These are phyloP conservation scores for Starmerella powellii DNA, from an alignment of 805 yeast genomes.

Conservation along the genomic window DNA sequence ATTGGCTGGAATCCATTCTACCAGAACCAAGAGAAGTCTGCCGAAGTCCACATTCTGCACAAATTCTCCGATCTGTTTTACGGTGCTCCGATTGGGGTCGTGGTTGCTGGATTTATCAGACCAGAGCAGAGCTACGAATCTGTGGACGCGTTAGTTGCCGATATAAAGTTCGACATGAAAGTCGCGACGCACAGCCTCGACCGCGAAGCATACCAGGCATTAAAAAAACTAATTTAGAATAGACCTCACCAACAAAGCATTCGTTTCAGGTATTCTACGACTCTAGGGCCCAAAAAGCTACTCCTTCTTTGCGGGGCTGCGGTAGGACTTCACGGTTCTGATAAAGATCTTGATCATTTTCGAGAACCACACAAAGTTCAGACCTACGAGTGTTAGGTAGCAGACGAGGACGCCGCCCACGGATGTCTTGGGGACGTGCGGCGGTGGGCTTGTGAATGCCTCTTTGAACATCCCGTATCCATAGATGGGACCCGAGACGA, in stretches of 20 bases:
- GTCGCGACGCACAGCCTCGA: conserved; percentile 46
- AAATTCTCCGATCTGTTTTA: conserved; percentile 58
- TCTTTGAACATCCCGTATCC: conserved; percentile 36
- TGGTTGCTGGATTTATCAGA: conserved; percentile 75
- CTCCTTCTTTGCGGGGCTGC: neutral
- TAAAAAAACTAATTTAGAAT: conserved; percentile 26
- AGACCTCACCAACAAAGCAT: too few species aligned
- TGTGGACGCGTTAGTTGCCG: conserved; percentile 69
- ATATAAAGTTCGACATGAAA: conserved; percentile 67
- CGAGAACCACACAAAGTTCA: conserved; percentile 77
- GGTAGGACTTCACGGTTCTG: conserved; percentile 45
- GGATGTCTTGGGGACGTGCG: conserved; percentile 36
- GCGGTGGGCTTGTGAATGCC: conserved; percentile 19
- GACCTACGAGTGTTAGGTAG: conserved; percentile 49
- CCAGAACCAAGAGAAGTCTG: conserved; percentile 65
- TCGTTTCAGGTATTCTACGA: neutral
- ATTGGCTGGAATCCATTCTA: conserved; percentile 94
- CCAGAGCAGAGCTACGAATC: conserved; percentile 83
- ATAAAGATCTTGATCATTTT: conserved; percentile 51
- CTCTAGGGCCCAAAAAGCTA: neutral
- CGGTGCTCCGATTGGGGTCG: conserved; percentile 62
- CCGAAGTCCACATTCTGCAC: conserved; percentile 74
- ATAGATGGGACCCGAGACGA: conserved; percentile 78
- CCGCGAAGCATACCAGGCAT: conserved; percentile 33
- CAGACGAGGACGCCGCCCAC: conserved; percentile 42